Conservation (phyloP, 1,139 yeast species). For the Kluyveromyces sp. region DNA sequence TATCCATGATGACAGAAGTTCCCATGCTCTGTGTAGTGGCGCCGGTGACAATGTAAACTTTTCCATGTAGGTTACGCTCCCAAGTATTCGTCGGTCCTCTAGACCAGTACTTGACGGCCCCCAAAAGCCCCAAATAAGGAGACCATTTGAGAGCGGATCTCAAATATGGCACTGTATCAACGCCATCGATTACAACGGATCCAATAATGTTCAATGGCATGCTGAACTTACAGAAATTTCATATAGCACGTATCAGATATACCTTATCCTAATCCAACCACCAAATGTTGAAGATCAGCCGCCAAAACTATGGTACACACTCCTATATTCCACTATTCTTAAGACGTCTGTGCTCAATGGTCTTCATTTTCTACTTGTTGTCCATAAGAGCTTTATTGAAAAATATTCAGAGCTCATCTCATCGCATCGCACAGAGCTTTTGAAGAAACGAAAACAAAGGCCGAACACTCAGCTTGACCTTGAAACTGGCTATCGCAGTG, state of each 20-base stretch:
- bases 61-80: conserved; percentile 90
- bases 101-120: conserved; percentile 59
- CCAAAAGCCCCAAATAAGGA: conserved; percentile 44
- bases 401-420: conserved; percentile 14
- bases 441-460: too few species aligned
- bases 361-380: too few species aligned
- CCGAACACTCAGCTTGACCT: too few species aligned
- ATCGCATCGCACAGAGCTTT: conserved; percentile 20
- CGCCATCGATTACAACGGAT: conserved; percentile 60
- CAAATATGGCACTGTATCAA: conserved; percentile 70
- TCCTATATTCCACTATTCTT: too few species aligned
- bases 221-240: neutral
- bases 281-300: too few species aligned
- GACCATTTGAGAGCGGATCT: conserved; percentile 45
- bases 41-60: conserved; percentile 76
- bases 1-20: conserved; percentile 60
- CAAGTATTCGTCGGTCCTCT: conserved; percentile 77
- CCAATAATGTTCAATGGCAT: conserved; percentile 85
- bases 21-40: conserved; percentile 87
- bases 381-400: conserved; percentile 1
- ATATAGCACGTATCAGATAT: neutral
- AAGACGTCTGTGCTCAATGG: too few species aligned
- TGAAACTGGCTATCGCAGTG: too few species aligned
- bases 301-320: too few species aligned
- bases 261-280: neutral